Evolutionary conservation across 352 stramenopile genomes (phyloP).

Genomic region (Elongisporangium senticosum): DNA sequence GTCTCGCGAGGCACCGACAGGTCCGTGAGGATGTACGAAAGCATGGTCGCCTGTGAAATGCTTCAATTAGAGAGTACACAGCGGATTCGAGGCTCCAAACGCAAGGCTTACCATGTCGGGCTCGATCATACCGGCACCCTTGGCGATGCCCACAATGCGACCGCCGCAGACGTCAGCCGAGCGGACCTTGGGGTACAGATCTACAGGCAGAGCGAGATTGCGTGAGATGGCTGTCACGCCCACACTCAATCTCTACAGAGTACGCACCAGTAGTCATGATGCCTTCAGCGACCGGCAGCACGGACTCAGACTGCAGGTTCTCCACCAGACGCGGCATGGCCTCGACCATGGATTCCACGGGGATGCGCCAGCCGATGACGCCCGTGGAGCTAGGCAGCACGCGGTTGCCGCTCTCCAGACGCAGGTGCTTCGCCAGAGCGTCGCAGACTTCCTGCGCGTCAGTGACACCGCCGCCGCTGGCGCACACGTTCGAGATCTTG

Average conservation of each 20-base stretch:
- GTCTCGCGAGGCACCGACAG: conserved; percentile 77
- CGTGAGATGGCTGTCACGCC: background rate
- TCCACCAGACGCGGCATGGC: conserved; percentile 70
- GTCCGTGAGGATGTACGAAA: conserved; percentile 86
- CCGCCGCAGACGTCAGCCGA: conserved; percentile 76
- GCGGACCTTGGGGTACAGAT: conserved; percentile 89
- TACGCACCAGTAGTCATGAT: conserved; percentile 95
- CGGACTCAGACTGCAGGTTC: conserved; percentile 90
- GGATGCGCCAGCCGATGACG: conserved; percentile 98
- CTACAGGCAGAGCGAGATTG: conserved; percentile 14
- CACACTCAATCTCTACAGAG: background rate
- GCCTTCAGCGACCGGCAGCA: conserved; percentile 90
- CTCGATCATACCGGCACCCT: conserved; percentile 99
- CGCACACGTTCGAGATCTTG: conserved; percentile 99
- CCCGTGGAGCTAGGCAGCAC: conserved; percentile 96
- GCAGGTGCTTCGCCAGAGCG: conserved; percentile 86
- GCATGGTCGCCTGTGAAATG: conserved; percentile 58
- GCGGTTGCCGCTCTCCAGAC: conserved; percentile 68
- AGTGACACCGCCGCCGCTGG: conserved; percentile 88
- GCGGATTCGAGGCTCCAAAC: conserved; percentile 29
- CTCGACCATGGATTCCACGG: conserved; percentile 88
- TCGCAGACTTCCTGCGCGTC: conserved; percentile 93
- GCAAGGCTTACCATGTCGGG: conserved; percentile 91
- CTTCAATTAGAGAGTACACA: conserved; percentile 20
- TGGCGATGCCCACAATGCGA: conserved; percentile 96